These are phyloP conservation scores for Mesembryanthemum crystallinum DNA, from an alignment of 148 eudicot genomes.

Conservation along the genomic window DNA sequence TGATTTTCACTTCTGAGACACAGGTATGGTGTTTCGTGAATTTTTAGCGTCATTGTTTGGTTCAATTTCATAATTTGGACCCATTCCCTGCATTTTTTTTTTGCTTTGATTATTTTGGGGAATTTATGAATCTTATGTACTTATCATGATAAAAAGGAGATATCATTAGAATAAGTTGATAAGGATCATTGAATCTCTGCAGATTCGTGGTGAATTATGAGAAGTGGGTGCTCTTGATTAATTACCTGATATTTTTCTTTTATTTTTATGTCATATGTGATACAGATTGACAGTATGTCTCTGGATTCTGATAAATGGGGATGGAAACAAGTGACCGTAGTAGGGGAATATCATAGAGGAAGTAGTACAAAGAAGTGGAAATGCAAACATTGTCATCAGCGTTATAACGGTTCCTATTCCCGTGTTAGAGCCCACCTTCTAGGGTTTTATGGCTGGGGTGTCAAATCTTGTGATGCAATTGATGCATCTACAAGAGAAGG, in stretches of 20 bases:
- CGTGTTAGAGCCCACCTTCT: slow-evolving; percentile 48
- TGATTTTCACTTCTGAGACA: too few species aligned
- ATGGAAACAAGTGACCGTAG: slow-evolving; percentile 39
- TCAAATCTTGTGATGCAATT: slow-evolving; percentile 36
- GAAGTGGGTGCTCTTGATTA: too few species aligned
- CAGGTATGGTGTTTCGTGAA: too few species aligned
- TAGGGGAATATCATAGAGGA: slow-evolving; percentile 39
- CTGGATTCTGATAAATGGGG: slow-evolving; percentile 44
- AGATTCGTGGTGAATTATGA: too few species aligned
- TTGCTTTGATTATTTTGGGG: too few species aligned
- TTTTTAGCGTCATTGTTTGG: too few species aligned
- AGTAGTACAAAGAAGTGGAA: slow-evolving; percentile 46
- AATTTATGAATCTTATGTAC: too few species aligned
- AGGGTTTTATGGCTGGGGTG: slow-evolving; percentile 38
- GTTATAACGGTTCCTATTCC: slow-evolving; percentile 44
- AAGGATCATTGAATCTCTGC: too few species aligned
- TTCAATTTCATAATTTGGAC: too few species aligned
- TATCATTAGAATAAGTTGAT: too few species aligned
- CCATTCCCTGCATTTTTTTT: too few species aligned
- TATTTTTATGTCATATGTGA: background rate
- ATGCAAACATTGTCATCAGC: slow-evolving; percentile 39
- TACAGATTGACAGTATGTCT: slow-evolving; percentile 12
- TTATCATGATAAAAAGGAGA: too few species aligned
- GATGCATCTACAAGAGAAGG: slow-evolving; percentile 35
- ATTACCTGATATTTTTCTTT: background rate